A percentile compares a stretch with the other conserved stretches of the same genome.
phyloP scores from a whole-genome alignment of 495 filamentous ascomycete species.

The Amniculicola lignicola region DNA sequence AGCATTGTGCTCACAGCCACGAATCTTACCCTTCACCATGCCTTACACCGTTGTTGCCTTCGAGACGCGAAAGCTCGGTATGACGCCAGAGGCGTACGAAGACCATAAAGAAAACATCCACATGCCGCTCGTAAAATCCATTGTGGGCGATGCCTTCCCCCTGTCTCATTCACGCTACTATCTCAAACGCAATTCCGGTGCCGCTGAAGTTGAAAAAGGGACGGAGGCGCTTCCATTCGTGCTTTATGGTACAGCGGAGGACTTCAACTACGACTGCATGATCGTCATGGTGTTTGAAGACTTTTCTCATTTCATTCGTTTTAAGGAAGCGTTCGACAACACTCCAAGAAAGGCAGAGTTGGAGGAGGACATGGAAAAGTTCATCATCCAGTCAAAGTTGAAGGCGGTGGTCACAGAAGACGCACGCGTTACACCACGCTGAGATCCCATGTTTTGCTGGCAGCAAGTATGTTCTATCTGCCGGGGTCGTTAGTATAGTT shows the following conservation, averaged over 20 bases:
- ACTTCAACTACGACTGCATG: background rate
- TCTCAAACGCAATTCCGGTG: background rate
- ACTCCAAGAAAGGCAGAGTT: background rate
- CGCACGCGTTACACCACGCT: too few relatives aligned
- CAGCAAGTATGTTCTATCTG: too few relatives aligned
- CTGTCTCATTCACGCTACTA: background rate
- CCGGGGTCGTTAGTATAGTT: too few relatives aligned
- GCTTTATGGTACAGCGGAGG: background rate
- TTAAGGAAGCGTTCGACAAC: background rate
- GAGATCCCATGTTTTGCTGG: too few relatives aligned
- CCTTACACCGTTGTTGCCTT: background rate
- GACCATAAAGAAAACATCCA: conserved; percentile 6
- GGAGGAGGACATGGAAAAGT: background rate
- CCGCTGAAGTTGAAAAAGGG: background rate
- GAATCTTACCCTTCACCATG: too few relatives aligned
- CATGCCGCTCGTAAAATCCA: background rate
- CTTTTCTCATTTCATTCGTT: background rate
- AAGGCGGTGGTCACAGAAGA: too few relatives aligned
- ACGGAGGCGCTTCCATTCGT: background rate
- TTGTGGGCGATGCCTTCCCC: background rate
- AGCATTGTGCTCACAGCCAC: too few relatives aligned
- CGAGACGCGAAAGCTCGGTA: background rate
- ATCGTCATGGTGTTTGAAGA: background rate
- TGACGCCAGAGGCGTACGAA: background rate
- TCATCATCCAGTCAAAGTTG: background rate